Conservation (phyloP, 139 green algal species). For the Desmodesmus armatus region DNA sequence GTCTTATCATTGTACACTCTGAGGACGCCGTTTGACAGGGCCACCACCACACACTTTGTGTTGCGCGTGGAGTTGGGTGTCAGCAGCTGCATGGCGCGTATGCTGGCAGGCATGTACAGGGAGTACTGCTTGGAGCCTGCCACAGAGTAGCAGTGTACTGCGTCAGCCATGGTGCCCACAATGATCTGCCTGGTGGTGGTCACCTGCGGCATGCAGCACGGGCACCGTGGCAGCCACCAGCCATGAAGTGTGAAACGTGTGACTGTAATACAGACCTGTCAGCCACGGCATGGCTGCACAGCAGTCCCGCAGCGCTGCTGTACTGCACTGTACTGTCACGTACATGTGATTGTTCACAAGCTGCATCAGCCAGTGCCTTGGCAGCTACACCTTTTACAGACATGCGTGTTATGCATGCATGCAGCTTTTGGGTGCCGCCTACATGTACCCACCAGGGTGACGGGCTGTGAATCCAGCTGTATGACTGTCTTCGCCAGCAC, state of each 20-base stretch:
- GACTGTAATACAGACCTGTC: no score
- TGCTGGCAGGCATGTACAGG: conserved; percentile 73
- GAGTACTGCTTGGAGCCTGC: conserved; percentile 74
- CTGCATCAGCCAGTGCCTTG: no score
- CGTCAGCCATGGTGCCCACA: conserved; percentile 81
- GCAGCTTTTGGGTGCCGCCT: no score
- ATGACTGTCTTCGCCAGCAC: conserved; percentile 63
- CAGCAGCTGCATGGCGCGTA: conserved; percentile 70
- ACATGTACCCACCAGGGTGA: conserved; percentile 56
- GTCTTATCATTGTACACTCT: conserved; percentile 78
- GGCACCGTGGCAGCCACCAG: background rate
- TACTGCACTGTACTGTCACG: no score
- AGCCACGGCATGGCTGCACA: no score
- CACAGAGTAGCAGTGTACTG: conserved; percentile 67
- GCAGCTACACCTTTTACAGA: no score
- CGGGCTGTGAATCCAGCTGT: conserved; percentile 70
- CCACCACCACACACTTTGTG: conserved; percentile 68
- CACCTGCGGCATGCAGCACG: conserved; percentile 29
- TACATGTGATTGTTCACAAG: no score
- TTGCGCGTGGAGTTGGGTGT: conserved; percentile 48
- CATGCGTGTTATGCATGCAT: no score
- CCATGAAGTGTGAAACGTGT: no score
- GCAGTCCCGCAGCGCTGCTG: no score
- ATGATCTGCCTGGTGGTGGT: conserved; percentile 59
- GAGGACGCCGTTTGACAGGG: conserved; percentile 70